Evolutionary conservation across 139 green algal species (phyloP).

Genomic region (Chlorella ohadii): DNA sequence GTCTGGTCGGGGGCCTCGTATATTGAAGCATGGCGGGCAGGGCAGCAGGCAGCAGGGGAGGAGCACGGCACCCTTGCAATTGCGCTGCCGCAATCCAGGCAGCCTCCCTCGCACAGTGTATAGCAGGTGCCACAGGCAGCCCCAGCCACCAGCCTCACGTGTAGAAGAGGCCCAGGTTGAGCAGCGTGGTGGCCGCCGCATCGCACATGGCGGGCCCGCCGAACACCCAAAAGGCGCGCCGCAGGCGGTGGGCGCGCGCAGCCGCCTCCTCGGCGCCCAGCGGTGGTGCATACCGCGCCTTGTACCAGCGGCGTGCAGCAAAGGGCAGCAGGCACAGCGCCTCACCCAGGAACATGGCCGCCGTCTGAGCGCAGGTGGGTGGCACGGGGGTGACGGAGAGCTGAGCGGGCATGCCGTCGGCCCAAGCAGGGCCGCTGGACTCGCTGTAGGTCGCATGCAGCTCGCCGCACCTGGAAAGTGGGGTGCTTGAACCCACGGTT

Average conservation of each 20-base stretch:
- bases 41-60: too few species aligned
- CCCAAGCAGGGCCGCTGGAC: too few species aligned
- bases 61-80: too few species aligned
- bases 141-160: constrained; percentile 54
- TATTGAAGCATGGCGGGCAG: too few species aligned
- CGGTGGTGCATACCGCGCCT: not conserved
- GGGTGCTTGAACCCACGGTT: constrained; percentile 80
- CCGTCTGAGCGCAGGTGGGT: constrained; percentile 53
- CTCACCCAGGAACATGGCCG: constrained; percentile 85
- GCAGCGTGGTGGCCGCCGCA: constrained; percentile 75
- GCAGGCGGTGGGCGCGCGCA: not conserved
- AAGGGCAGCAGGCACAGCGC: constrained; percentile 82
- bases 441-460: not conserved
- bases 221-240: constrained; percentile 54
- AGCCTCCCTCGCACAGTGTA: not conserved
- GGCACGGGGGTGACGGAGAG: not conserved
- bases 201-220: constrained; percentile 82
- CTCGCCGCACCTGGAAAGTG: constrained; percentile 57
- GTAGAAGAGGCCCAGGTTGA: constrained; percentile 91
- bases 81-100: too few species aligned
- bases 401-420: not conserved
- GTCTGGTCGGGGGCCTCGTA: too few species aligned
- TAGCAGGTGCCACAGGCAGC: not conserved
- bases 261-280: constrained; percentile 14
- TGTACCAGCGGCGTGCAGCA: constrained; percentile 57